phyloP scores from a whole-genome alignment of 2,329 filamentous ascomycete species.

The Colletotrichum lini region DNA sequence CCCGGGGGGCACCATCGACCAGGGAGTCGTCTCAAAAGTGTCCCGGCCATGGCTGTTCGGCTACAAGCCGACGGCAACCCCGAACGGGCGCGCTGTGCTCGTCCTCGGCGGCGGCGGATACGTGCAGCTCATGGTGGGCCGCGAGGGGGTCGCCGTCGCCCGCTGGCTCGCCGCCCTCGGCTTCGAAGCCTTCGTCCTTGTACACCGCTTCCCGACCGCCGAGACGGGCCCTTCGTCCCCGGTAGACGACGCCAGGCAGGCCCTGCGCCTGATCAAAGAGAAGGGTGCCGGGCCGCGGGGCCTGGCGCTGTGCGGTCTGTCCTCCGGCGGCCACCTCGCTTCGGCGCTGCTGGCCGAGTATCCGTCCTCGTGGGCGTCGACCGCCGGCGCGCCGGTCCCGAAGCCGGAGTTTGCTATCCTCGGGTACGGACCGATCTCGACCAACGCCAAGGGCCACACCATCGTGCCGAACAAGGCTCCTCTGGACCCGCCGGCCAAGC shows the following conservation, averaged over 20 bases:
- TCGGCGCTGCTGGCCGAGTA: constrained; percentile 44
- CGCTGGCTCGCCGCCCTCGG: constrained; percentile 45
- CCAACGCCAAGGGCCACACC: constrained; percentile 44
- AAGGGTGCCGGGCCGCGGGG: background rate
- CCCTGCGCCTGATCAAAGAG: constrained; percentile 40
- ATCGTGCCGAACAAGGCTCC: constrained; percentile 43
- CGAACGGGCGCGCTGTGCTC: constrained; percentile 44
- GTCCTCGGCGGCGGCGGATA: constrained; percentile 46
- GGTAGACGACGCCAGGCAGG: constrained; percentile 44
- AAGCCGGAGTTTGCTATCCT: constrained; percentile 42
- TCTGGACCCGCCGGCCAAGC: constrained; percentile 45
- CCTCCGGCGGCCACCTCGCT: constrained; percentile 45
- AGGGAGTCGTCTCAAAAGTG: constrained; percentile 41
- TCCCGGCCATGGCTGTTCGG: constrained; percentile 44
- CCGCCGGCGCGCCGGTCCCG: constrained; percentile 36
- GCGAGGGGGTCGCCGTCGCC: constrained; percentile 44
- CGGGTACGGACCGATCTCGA: constrained; percentile 46
- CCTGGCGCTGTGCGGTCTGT: constrained; percentile 44
- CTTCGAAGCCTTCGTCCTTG: constrained; percentile 45
- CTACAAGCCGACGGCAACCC: constrained; percentile 40
- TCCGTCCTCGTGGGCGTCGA: constrained; percentile 39
- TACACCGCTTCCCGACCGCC: constrained; percentile 45
- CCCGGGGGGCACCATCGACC: constrained; percentile 35
- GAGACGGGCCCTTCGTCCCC: constrained; percentile 42
- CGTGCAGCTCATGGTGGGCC: constrained; percentile 45